Evolutionary conservation across 495 filamentous ascomycete species (phyloP).

Genomic region (Penicillium dipodomyicola): DNA sequence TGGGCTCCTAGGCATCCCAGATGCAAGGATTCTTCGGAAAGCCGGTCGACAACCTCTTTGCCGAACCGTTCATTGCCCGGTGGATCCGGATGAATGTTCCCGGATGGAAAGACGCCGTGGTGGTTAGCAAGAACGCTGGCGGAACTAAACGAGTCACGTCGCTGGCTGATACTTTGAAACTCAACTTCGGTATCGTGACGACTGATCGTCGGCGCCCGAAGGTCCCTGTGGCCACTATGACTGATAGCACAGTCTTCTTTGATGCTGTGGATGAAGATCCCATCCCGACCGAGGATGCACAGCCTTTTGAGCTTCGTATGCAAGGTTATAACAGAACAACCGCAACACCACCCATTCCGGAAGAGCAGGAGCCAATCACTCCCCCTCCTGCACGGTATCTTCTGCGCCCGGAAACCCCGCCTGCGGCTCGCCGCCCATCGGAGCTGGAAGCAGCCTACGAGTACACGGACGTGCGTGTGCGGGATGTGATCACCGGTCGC

Average conservation of each 20-base stretch:
- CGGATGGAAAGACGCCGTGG: constrained; percentile 86
- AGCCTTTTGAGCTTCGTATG: constrained; percentile 35
- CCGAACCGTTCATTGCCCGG: constrained; percentile 91
- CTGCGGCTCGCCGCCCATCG: constrained; percentile 39
- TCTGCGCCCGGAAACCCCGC: constrained; percentile 37
- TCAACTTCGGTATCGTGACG: constrained; percentile 96
- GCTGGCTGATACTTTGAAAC: constrained; percentile 89
- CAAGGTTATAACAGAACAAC: constrained; percentile 18
- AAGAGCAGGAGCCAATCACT: constrained; percentile 17
- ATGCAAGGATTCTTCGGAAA: constrained; percentile 99
- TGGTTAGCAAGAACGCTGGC: constrained; percentile 96
- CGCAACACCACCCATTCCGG: constrained; percentile 20
- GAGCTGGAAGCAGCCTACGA: constrained; percentile 56
- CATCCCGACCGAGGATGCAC: constrained; percentile 26
- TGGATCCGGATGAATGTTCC: constrained; percentile 89
- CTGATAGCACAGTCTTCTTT: constrained; percentile 60
- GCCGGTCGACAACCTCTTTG: constrained; percentile 95
- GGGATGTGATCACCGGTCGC: constrained; percentile 87
- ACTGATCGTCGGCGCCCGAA: constrained; percentile 77
- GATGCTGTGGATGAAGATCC: constrained; percentile 43
- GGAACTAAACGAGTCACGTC: constrained; percentile 98
- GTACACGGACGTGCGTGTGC: constrained; percentile 81
- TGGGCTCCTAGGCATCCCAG: constrained; percentile 65
- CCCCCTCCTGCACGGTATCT: constrained; percentile 8
- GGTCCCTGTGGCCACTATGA: constrained; percentile 52